phyloP scores from a whole-genome alignment of 805 yeast species.

The Saccharomycopsis sp. region DNA sequence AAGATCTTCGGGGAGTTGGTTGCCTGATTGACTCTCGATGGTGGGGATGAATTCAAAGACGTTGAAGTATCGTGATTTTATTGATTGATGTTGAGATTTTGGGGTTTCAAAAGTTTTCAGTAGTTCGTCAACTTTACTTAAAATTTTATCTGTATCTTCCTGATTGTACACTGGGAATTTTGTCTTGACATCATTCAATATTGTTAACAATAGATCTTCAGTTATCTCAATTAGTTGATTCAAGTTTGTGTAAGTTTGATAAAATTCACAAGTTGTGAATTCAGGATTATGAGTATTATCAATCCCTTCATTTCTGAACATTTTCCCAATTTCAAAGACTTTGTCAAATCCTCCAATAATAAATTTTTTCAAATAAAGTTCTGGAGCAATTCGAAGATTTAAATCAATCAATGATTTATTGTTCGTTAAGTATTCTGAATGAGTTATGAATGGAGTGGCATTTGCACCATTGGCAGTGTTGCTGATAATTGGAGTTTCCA shows the following conservation, averaged over 20 bases:
- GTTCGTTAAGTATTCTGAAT: too few relatives aligned
- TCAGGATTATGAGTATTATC: constrained; percentile 94
- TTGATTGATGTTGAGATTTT: too few relatives aligned
- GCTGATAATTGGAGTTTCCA: constrained; percentile 98
- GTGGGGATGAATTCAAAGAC: too few relatives aligned
- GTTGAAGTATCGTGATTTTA: too few relatives aligned
- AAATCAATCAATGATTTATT: constrained; percentile 93
- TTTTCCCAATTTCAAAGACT: constrained; percentile 78
- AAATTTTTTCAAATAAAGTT: constrained; percentile 75
- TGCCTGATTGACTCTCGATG: too few relatives aligned
- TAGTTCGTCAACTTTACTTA: too few relatives aligned
- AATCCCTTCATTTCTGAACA: constrained; percentile 86
- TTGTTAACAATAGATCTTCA: constrained; percentile 38
- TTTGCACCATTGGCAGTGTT: constrained; percentile 99
- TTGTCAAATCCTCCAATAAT: constrained; percentile 78
- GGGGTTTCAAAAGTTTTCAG: too few relatives aligned
- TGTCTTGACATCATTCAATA: not conserved
- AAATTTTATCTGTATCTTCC: too few relatives aligned
- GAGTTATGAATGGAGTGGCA: constrained; percentile 95
- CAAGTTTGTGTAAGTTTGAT: constrained; percentile 59
- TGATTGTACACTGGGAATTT: too few relatives aligned
- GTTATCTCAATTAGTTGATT: constrained; percentile 72
- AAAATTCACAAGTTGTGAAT: constrained; percentile 83
- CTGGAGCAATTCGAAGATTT: constrained; percentile 98
- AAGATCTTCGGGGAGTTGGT: too few relatives aligned